Base-by-base conservation (phyloP, 2,329 filamentous ascomycete species). In the Mollisiaceae sp. region DNA sequence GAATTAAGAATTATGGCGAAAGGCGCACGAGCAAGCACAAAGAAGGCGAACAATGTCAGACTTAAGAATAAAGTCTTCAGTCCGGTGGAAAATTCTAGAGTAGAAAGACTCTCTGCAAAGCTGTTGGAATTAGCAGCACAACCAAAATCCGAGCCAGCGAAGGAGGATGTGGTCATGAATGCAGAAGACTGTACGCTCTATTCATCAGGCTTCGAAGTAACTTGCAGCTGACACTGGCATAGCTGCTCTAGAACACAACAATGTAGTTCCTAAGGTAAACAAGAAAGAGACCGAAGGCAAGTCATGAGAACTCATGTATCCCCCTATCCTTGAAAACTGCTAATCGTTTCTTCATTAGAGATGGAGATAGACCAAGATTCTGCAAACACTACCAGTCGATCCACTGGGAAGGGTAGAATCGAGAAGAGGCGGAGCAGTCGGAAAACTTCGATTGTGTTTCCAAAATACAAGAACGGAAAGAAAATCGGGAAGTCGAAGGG, bases 41-140 rank as follows among this genome's bases (percentile, higher is more conserved):
- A 84, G 74, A 97, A 97, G 82, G 84, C 85, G 75, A 97, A 97
- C 82, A 93, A 93, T 81, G 85, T 86, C 72, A 89, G 87, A 73
- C 85, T 97, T 70, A 94, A 94, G 78, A 83, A 86, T 70, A 88
- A 87, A 70, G 90, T 97, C 70, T 97, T 97, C 79, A 92, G 90
- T 1, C 94, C 94, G 18, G 88, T 89, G 63, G 92, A 94, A 78
- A 82, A 85, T 73, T 93, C 91, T 55, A 87, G 94, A 72, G 90
- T 89, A 61, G 90, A 94, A 79, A 89, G 94, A 71, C 86, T 97
- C 41, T 93, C 92, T 45, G 91, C 91, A 67, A 97, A 95, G 80
- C 83, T 97, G 66, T 83, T 94, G 75, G 93, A 94, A 77, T 78
- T 97, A 72, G 91, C 91, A 56, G 84, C 89, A 64, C 89, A 93